These are phyloP conservation scores for Penicillium simplicissimum DNA, from an alignment of 495 filamentous ascomycete species.

Conservation along the genomic window DNA sequence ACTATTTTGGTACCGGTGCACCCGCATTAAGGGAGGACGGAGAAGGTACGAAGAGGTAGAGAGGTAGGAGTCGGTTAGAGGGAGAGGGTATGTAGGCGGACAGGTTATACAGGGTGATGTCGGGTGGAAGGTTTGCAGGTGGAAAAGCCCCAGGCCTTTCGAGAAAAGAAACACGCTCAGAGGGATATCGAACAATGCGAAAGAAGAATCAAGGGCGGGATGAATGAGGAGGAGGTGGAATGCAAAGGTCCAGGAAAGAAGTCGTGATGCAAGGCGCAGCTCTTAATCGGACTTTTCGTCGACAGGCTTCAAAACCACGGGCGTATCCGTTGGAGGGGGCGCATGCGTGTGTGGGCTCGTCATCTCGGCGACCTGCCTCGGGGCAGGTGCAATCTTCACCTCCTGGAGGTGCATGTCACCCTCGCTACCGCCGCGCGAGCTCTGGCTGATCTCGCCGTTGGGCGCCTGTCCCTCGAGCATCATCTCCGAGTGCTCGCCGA, in stretches of 20 bases:
- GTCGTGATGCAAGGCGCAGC: background rate
- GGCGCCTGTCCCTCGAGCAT: constrained; percentile 61
- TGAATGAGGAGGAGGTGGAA: background rate
- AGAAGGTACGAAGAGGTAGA: too few relatives aligned
- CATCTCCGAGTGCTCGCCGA: constrained; percentile 74
- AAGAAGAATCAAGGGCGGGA: constrained; percentile 10
- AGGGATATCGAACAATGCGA: constrained; percentile 32
- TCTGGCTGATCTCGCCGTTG: constrained; percentile 46
- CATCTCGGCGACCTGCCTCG: constrained; percentile 39
- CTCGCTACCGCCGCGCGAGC: constrained; percentile 40
- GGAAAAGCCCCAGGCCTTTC: constrained; percentile 32
- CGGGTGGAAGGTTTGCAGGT: background rate
- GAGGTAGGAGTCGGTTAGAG: too few relatives aligned
- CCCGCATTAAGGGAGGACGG: too few relatives aligned
- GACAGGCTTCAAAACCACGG: constrained; percentile 16
- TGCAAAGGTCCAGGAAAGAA: background rate
- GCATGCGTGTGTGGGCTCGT: constrained; percentile 25
- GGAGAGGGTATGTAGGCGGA: background rate
- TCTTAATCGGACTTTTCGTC: constrained; percentile 32
- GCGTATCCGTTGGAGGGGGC: constrained; percentile 14
- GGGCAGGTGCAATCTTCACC: constrained; percentile 37
- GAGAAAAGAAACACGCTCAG: constrained; percentile 28
- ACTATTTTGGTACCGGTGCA: too few relatives aligned
- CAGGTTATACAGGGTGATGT: constrained; percentile 3
- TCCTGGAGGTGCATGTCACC: constrained; percentile 40